Conservation (phyloP, 106 monocot genomes). For the Triglochin maritima region DNA sequence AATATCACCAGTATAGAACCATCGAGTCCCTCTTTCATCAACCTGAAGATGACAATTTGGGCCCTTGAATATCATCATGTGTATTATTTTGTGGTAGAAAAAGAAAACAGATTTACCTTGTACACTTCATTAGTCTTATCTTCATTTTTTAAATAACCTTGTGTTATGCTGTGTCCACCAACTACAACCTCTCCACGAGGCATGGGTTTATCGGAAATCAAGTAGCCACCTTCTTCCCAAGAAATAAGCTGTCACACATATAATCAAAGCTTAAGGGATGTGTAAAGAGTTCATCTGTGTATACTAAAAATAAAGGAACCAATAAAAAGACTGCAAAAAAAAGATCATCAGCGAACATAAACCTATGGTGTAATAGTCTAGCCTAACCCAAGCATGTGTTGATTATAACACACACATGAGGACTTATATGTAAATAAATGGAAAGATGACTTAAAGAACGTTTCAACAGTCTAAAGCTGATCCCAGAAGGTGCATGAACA, state of each 20-base stretch:
- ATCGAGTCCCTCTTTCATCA: slow-evolving; percentile 55
- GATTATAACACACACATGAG: no score
- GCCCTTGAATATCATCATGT: neutral
- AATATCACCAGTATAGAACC: slow-evolving; percentile 78
- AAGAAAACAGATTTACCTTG: slow-evolving; percentile 16
- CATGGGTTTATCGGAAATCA: slow-evolving; percentile 29
- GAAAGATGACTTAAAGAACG: no score
- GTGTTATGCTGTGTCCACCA: slow-evolving; percentile 30
- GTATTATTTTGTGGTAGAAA: neutral
- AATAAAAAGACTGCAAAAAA: no score
- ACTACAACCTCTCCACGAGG: slow-evolving; percentile 43
- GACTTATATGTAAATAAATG: no score
- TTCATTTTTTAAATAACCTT: slow-evolving; percentile 42
- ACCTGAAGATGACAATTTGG: slow-evolving; percentile 21
- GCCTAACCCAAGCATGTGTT: no score
- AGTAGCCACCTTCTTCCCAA: slow-evolving; percentile 47
- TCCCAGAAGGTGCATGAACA: no score
- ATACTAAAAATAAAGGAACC: no score
- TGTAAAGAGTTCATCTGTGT: no score
- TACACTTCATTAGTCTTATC: slow-evolving; percentile 40
- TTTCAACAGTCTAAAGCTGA: no score
- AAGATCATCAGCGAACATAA: no score
- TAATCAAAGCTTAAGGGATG: no score
- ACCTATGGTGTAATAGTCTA: no score
- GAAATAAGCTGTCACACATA: slow-evolving; percentile 19